Conservation (phyloP, 1,284 basidiomycete genomes). For the Pholiota adiposa region DNA sequence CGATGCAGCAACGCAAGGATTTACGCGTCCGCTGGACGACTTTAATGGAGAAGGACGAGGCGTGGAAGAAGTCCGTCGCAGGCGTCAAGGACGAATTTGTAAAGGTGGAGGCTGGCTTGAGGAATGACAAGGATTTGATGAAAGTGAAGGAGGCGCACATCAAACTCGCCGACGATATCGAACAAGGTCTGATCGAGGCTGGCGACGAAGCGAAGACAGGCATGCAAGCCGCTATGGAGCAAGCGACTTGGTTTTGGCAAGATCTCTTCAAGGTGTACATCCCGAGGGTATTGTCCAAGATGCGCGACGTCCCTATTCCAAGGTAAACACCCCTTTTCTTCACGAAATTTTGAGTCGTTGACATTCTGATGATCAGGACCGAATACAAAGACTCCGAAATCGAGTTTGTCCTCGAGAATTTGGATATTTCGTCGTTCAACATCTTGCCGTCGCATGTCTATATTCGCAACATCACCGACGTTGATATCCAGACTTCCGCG, state of each 20-base stretch:
- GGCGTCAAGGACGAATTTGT: slow-evolving; percentile 45
- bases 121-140: slow-evolving; percentile 50
- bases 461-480: slow-evolving; percentile 73
- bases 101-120: slow-evolving; percentile 49
- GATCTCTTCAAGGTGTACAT: slow-evolving; percentile 70
- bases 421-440: slow-evolving; percentile 65
- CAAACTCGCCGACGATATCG: slow-evolving; percentile 50
- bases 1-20: slow-evolving; percentile 42
- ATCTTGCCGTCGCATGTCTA: slow-evolving; percentile 71
- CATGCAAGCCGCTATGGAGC: slow-evolving; percentile 54
- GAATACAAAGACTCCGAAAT: slow-evolving; percentile 68
- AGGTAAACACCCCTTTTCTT: slow-evolving; percentile 43
- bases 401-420: slow-evolving; percentile 74
- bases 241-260: slow-evolving; percentile 73
- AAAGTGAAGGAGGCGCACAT: slow-evolving; percentile 49
- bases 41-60: slow-evolving; percentile 48
- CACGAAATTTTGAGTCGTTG: neutral
- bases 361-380: slow-evolving; percentile 46
- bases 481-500: slow-evolving; percentile 61
- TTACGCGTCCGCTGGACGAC: slow-evolving; percentile 53
- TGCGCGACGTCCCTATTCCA: slow-evolving; percentile 66
- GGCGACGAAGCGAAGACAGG: slow-evolving; percentile 31
- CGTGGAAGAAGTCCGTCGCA: slow-evolving; percentile 56
- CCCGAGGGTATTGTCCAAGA: slow-evolving; percentile 49
- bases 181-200: slow-evolving; percentile 45